Percentiles rank a stretch among this genome's conserved stretches.
Conservation (phyloP, 208 protist species). For the Trichomonas tenax region DNA sequence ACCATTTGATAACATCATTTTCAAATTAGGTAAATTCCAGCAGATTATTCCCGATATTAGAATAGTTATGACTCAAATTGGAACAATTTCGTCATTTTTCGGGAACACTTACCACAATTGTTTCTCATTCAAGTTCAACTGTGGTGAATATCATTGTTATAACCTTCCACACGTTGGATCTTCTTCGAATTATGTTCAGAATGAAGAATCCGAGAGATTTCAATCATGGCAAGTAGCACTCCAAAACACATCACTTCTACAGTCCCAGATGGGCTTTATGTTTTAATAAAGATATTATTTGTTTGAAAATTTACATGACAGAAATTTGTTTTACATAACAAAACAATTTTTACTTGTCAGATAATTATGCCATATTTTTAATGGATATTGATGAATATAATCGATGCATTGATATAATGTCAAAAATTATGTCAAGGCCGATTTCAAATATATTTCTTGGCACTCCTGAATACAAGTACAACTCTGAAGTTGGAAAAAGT, state of each 20-base stretch:
- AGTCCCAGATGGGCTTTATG: not conserved
- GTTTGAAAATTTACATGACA: no score
- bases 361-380: no score
- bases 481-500: not conserved
- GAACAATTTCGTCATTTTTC: not conserved
- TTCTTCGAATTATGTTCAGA: not conserved
- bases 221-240: not conserved
- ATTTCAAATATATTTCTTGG: not conserved
- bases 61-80: not conserved
- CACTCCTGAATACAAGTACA: not conserved
- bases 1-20: not conserved
- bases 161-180: not conserved
- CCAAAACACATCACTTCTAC: not conserved
- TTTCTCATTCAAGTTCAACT: not conserved
- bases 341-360: no score
- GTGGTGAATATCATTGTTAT: slow-evolving; percentile 14
- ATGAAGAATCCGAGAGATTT: not conserved
- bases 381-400: not conserved
- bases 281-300: not conserved
- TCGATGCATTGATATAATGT: not conserved
- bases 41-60: not conserved
- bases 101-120: not conserved
- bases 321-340: no score
- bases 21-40: not conserved
- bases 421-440: not conserved